Evolutionary conservation across 179 eudicot species (phyloP).

Genomic region (Drosera spatulata): DNA sequence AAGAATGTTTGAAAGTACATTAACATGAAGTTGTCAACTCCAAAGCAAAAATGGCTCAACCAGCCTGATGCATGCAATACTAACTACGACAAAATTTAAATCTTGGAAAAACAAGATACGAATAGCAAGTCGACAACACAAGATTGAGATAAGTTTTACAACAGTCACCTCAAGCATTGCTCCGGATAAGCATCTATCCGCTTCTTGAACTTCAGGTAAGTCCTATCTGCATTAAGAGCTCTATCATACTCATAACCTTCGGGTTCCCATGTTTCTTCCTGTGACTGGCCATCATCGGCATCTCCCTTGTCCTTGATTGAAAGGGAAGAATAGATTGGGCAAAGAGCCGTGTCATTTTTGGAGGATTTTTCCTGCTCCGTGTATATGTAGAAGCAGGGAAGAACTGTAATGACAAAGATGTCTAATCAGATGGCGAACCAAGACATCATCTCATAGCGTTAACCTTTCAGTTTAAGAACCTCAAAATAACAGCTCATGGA

Average conservation of each 20-base stretch:
- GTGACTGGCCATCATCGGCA: conserved; percentile 24
- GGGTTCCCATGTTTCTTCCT: conserved; percentile 62
- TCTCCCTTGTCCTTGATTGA: conserved; percentile 26
- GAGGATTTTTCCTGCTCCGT: conserved; percentile 41
- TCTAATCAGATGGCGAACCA: no score
- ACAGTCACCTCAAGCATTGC: conserved; percentile 74
- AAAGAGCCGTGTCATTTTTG: conserved; percentile 24
- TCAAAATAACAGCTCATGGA: no score
- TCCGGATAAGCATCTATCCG: conserved; percentile 65
- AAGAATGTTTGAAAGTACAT: neutral
- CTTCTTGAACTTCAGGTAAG: conserved; percentile 92
- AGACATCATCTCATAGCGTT: no score
- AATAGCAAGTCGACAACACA: no score
- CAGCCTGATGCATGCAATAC: no score
- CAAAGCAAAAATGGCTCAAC: no score
- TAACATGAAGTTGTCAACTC: no score
- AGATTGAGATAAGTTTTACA: neutral
- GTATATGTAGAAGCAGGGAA: conserved; percentile 78
- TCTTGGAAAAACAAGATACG: no score
- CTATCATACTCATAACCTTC: conserved; percentile 85
- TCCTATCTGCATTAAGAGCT: conserved; percentile 75
- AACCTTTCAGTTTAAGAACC: no score
- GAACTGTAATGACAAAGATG: conserved; percentile 35
- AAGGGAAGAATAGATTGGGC: conserved; percentile 24
- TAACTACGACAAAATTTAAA: no score